Evolutionary conservation across 768 basidiomycete genomes (phyloP), one percentile per base, ranked within the genome.

Genomic region (Leccinum truebloodii): DNA sequence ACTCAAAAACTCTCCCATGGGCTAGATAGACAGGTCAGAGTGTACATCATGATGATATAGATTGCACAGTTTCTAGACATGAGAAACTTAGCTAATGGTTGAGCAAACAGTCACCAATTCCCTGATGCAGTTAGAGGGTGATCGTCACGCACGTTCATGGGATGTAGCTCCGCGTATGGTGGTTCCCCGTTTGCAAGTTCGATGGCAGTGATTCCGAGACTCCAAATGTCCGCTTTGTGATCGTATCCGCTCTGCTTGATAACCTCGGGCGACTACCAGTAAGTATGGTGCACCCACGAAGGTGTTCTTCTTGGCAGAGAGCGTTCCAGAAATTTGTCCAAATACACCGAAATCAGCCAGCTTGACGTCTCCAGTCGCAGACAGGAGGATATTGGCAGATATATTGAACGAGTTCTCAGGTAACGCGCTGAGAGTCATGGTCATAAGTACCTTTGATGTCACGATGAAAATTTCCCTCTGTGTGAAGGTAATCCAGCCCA

Each of bases 161-260:
- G 97, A 76, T 99, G 97, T 48, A 98, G 78, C 67, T 98, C 96
- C 1, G 97, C 96, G 70, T 98, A 98, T 3, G 97, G 97, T 39
- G 97, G 97, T 72, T 98, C 96, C 30, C 96, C 96, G 75, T 90
- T 95, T 1, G 97, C 97, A 67, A 99, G 81, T 73, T 99, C 97
- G 65, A 98, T 98, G 32, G 94, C 92, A 7, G 97, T 99, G 67
- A 96, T 96, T 14, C 96, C 97, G 63, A 99, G 77, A 75, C 91
- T 94, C 97, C 97, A 99, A 53, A 99, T 98, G 75, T 99, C 97
- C 16, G 97, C 97, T 72, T 98, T 98, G 73, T 95, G 91, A 69
- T 98, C 97, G 76, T 99, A 99, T 4, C 97, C 97, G 59, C 94
- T 96, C 77, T 99, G 97, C 74, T 98, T 98, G 80, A 99, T 99